phyloP scores from a whole-genome alignment of 1,284 basidiomycete species.

The Marasmius sp. region DNA sequence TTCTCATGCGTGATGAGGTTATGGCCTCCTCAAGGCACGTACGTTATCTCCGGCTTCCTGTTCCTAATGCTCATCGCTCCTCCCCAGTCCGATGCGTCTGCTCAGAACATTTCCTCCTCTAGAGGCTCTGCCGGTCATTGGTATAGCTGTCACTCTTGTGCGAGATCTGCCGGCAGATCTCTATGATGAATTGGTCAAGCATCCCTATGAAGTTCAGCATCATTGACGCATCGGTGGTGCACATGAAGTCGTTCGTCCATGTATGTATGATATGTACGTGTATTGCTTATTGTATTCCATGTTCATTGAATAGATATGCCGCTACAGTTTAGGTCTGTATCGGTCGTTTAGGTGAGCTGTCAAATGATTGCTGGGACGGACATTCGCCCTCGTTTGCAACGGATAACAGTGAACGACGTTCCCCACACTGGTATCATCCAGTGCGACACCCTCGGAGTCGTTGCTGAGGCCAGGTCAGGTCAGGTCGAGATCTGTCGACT shows the following conservation, averaged over 20 bases:
- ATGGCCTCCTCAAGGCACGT: constrained; percentile 80
- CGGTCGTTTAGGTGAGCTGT: no score
- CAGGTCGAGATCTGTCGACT: background rate
- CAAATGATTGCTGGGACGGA: no score
- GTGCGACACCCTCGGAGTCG: background rate
- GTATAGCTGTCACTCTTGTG: constrained; percentile 90
- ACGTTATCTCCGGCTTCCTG: background rate
- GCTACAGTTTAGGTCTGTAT: no score
- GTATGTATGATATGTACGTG: background rate
- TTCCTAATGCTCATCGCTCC: background rate
- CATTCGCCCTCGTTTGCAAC: no score
- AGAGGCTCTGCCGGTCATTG: constrained; percentile 84
- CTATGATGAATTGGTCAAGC: constrained; percentile 87
- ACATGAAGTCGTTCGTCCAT: background rate
- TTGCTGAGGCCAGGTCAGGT: background rate
- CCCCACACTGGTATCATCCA: background rate
- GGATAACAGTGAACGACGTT: background rate
- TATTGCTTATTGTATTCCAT: no score
- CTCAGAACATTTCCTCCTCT: constrained; percentile 93
- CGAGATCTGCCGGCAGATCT: constrained; percentile 87
- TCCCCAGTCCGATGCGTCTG: constrained; percentile 86
- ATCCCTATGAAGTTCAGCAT: constrained; percentile 66
- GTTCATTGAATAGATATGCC: no score
- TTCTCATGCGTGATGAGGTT: constrained; percentile 87
- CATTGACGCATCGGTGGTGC: background rate